phyloP scores from a whole-genome alignment of 2,329 filamentous ascomycete genomes.

The Claviceps fusiformis region DNA sequence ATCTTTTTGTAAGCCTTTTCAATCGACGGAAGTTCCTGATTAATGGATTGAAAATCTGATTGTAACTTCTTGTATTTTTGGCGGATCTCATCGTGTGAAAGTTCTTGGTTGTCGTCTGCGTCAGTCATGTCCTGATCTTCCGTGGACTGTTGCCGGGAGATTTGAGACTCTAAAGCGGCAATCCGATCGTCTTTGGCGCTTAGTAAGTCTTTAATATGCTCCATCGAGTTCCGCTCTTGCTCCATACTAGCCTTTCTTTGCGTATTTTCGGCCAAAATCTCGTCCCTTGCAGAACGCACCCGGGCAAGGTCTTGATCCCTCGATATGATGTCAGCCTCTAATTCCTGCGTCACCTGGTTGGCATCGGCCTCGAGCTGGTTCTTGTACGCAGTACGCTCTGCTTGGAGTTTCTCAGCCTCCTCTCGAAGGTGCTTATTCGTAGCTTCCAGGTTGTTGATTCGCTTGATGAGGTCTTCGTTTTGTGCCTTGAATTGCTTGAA shows the following conservation, averaged over 20 bases:
- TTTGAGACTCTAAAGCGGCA: conserved; percentile 65
- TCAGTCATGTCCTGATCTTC: conserved; percentile 34
- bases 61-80: conserved; percentile 61
- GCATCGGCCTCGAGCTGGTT: conserved; percentile 71
- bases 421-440: conserved; percentile 74
- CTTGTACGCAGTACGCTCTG: conserved; percentile 72
- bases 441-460: conserved; percentile 82
- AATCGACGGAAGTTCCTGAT: conserved; percentile 76
- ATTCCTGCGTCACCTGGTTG: conserved; percentile 57
- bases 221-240: conserved; percentile 53
- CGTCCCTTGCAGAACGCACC: conserved; percentile 73
- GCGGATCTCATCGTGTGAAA: conserved; percentile 59
- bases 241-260: conserved; percentile 70
- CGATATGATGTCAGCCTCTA: conserved; percentile 67
- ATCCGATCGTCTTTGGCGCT: conserved; percentile 72
- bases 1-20: conserved; percentile 86
- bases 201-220: conserved; percentile 68
- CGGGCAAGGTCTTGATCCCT: conserved; percentile 76
- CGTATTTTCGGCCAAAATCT: conserved; percentile 67
- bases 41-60: conserved; percentile 70
- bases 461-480: conserved; percentile 83
- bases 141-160: conserved; percentile 50
- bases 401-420: conserved; percentile 71
- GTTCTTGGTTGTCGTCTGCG: conserved; percentile 35
- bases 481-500: conserved; percentile 87